A percentile compares a stretch with the other conserved stretches of the same genome.
Conservation (phyloP, 1,284 basidiomycete genomes). For the Phylloporus gajari region DNA sequence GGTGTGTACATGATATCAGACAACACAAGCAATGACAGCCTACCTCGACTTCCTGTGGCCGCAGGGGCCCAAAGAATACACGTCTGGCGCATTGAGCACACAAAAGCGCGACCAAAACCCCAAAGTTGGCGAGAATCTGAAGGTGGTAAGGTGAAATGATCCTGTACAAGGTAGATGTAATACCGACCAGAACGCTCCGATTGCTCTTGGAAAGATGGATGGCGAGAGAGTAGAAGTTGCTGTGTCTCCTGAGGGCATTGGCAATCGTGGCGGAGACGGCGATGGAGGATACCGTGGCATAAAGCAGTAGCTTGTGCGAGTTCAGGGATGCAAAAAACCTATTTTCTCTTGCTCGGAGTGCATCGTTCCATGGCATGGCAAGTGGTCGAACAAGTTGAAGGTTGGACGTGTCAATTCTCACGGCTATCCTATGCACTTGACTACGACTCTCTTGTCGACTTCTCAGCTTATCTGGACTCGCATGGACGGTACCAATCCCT, state of each 20-base stretch:
- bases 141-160: background rate
- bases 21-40: slow-evolving; percentile 32
- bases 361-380: slow-evolving; percentile 45
- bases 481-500: too few species aligned
- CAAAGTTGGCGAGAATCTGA: slow-evolving; percentile 96
- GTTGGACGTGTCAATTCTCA: slow-evolving; percentile 31
- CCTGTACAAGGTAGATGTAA: background rate
- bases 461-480: too few species aligned
- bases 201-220: slow-evolving; percentile 94
- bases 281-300: slow-evolving; percentile 74
- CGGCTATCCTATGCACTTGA: slow-evolving; percentile 1
- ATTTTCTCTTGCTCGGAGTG: slow-evolving; percentile 52
- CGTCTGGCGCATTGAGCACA: slow-evolving; percentile 83
- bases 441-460: too few species aligned
- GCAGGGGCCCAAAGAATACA: slow-evolving; percentile 91
- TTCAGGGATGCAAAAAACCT: slow-evolving; percentile 61
- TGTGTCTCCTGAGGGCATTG: slow-evolving; percentile 84
- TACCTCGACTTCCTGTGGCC: slow-evolving; percentile 93
- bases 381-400: background rate
- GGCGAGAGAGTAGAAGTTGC: slow-evolving; percentile 94
- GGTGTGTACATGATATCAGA: slow-evolving; percentile 13
- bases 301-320: slow-evolving; percentile 74
- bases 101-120: slow-evolving; percentile 80
- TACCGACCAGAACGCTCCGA: slow-evolving; percentile 84
- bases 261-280: slow-evolving; percentile 77